A percentile compares a stretch with the other conserved stretches of the same genome.
Evolutionary conservation across 768 basidiomycete species (phyloP).

Genomic region (Tricholoma terreum): DNA sequence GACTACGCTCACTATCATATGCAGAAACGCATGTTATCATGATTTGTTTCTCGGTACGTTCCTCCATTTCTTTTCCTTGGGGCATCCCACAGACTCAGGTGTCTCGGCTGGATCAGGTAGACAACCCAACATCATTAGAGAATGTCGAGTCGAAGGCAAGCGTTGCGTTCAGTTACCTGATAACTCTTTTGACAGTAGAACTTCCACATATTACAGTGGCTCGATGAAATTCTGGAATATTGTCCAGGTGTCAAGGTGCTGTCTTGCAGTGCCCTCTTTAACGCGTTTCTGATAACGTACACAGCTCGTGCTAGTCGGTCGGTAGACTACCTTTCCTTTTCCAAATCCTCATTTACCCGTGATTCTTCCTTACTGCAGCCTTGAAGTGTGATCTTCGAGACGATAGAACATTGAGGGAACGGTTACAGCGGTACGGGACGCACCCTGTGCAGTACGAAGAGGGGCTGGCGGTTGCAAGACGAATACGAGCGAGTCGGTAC

Average conservation of each 20-base stretch:
- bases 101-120: slow-evolving; percentile 50
- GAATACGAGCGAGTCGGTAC: slow-evolving; percentile 91
- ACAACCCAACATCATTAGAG: slow-evolving; percentile 92
- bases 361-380: slow-evolving; percentile 42
- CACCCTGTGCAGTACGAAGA: slow-evolving; percentile 90
- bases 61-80: background rate
- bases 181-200: background rate
- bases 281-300: slow-evolving; percentile 8
- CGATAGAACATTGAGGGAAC: slow-evolving; percentile 68
- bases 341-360: slow-evolving; percentile 6
- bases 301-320: slow-evolving; percentile 87
- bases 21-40: slow-evolving; percentile 96
- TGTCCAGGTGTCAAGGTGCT: slow-evolving; percentile 93
- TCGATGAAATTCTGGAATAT: slow-evolving; percentile 88
- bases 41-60: slow-evolving; percentile 87
- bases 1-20: slow-evolving; percentile 90
- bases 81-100: slow-evolving; percentile 8
- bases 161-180: background rate
- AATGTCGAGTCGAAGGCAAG: slow-evolving; percentile 90
- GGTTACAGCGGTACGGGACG: slow-evolving; percentile 64
- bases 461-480: slow-evolving; percentile 80
- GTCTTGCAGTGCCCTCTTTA: slow-evolving; percentile 3
- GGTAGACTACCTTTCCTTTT: slow-evolving; percentile 28
- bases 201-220: slow-evolving; percentile 60
- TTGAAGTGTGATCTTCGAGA: slow-evolving; percentile 96